Conservation (phyloP, 768 basidiomycete genomes). For the Pleurotus eryngii region DNA sequence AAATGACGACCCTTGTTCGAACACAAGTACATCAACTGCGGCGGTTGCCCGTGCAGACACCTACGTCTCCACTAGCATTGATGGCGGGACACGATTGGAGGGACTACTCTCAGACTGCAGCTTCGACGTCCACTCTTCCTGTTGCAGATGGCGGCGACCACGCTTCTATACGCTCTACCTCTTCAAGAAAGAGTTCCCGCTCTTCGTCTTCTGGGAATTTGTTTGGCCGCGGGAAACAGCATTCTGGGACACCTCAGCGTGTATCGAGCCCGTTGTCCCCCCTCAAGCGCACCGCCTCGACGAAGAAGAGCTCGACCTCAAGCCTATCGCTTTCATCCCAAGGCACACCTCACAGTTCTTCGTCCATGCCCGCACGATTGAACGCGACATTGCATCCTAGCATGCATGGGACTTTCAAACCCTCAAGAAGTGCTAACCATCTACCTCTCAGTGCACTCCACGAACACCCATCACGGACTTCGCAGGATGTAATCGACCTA, state of each 20-base stretch:
- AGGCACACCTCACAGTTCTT: constrained; percentile 28
- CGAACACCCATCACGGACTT: constrained; percentile 37
- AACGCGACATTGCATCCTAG: constrained; percentile 26
- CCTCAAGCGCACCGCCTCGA: neutral
- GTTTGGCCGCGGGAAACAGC: neutral
- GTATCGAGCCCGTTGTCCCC: constrained; percentile 1
- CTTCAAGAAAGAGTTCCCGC: constrained; percentile 24
- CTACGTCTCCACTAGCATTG: constrained; percentile 9
- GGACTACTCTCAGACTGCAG: neutral
- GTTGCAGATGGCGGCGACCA: neutral
- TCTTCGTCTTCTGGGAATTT: neutral
- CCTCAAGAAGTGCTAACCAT: constrained; percentile 47
- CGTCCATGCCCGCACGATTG: constrained; percentile 18
- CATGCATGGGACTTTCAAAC: constrained; percentile 42
- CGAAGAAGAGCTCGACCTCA: constrained; percentile 3
- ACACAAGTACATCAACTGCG: constrained; percentile 40
- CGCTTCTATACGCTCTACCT: constrained; percentile 22
- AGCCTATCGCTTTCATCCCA: constrained; percentile 7
- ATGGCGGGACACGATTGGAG: constrained; percentile 6
- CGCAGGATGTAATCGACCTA: constrained; percentile 13
- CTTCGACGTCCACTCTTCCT: neutral
- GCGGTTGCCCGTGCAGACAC: constrained; percentile 13
- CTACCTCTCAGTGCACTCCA: constrained; percentile 47
- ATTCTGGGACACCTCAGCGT: neutral
- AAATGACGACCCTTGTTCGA: constrained; percentile 56